Evolutionary conservation across 176 grass and related monocot species (phyloP).

Genomic region (bread wheat (Triticum aestivum)): IWGSC_CS_RefSeq_v2.1 NC_057808.1:528349381-528349880

Average conservation of each 20-base stretch:
- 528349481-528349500: background rate
- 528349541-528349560: conserved; percentile 81
- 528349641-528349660: conserved; percentile 47
- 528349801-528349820: background rate
- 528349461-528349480: background rate
- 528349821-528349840: background rate
- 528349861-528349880: too few relatives aligned
- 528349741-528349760: background rate
- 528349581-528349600: conserved; percentile 97
- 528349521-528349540: conserved; percentile 34
- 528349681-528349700: background rate
- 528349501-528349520: background rate
- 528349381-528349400: conserved; percentile 86
- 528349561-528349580: conserved; percentile 93
- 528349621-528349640: conserved; percentile 74
- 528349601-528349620: conserved; percentile 91
- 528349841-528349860: background rate
- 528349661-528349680: conserved; percentile 1
- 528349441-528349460: conserved; percentile 97
- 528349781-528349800: background rate
- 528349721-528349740: background rate
- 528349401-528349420: conserved; percentile 60
- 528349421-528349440: conserved; percentile 89
- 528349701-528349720: background rate
- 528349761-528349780: background rate